phyloP scores from a whole-genome alignment of 352 stramenopile species.

The Phytophthora megakarya region DNA sequence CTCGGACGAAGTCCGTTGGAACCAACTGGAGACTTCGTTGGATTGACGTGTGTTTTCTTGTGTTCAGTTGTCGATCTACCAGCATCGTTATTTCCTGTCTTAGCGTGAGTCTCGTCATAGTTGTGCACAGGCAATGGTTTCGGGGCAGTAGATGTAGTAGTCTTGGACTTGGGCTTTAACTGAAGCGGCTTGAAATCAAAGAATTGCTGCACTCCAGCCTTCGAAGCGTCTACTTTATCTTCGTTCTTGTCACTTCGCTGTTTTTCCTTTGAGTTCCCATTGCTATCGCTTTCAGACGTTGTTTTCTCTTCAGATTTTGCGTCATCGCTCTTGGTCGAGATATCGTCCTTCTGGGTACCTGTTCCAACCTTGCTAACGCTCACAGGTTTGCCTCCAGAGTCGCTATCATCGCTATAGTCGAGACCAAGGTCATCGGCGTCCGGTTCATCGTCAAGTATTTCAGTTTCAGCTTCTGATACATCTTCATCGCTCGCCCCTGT shows the following conservation, averaged over 20 bases:
- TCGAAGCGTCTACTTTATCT: slow-evolving; percentile 13
- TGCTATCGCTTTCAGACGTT: background rate
- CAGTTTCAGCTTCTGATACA: slow-evolving; percentile 44
- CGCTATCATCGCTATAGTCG: slow-evolving; percentile 46
- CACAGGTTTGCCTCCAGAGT: slow-evolving; percentile 9
- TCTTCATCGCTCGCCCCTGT: slow-evolving; percentile 28
- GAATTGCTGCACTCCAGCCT: slow-evolving; percentile 41
- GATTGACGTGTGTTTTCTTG: slow-evolving; percentile 3
- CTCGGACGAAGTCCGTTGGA: slow-evolving; percentile 54
- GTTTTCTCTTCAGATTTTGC: background rate
- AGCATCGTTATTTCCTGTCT: slow-evolving; percentile 8
- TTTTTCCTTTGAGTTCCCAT: slow-evolving; percentile 4
- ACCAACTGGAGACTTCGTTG: slow-evolving; percentile 26
- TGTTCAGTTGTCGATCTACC: background rate
- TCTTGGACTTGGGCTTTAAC: slow-evolving; percentile 34
- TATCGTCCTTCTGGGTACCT: background rate
- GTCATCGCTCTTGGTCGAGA: background rate
- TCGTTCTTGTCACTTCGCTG: slow-evolving; percentile 10
- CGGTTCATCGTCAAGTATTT: slow-evolving; percentile 39
- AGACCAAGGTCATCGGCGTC: slow-evolving; percentile 43
- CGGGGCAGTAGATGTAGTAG: slow-evolving; percentile 10
- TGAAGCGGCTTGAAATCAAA: slow-evolving; percentile 41
- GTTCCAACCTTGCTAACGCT: background rate
- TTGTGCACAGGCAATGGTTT: slow-evolving; percentile 41
- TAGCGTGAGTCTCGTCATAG: slow-evolving; percentile 26